These are phyloP conservation scores for Lepiota subincarnata DNA, from an alignment of 768 basidiomycete species.

Conservation along the genomic window DNA sequence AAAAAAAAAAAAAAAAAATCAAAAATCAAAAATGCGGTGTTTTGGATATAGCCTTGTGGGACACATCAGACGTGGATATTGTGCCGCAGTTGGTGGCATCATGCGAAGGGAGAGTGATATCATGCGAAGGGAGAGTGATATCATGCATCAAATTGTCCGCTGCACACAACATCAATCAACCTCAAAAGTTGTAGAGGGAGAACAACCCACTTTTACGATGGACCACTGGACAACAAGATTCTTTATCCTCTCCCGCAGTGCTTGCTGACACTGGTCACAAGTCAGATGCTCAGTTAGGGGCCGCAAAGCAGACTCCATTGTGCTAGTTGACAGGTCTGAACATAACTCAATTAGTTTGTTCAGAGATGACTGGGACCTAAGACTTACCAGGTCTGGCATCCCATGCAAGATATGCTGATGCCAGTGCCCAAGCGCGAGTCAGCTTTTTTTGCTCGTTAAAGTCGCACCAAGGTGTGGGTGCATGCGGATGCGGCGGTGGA, in stretches of 20 bases:
- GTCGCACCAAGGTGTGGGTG: constrained; percentile 66
- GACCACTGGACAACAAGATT: constrained; percentile 74
- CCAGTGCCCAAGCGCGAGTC: constrained; percentile 78
- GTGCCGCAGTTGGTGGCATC: too few relatives aligned
- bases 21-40: too few relatives aligned
- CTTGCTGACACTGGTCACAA: constrained; percentile 64
- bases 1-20: too few relatives aligned
- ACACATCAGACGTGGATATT: too few relatives aligned
- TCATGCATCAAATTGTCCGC: constrained; percentile 50
- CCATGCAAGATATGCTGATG: constrained; percentile 81
- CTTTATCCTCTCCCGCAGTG: constrained; percentile 63
- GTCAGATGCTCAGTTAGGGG: constrained; percentile 66
- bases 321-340: constrained; percentile 66
- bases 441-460: constrained; percentile 75
- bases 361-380: background rate
- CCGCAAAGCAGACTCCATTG: constrained; percentile 68
- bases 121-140: too few relatives aligned
- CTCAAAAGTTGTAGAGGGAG: constrained; percentile 2
- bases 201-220: constrained; percentile 57
- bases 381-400: constrained; percentile 71
- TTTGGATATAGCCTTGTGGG: too few relatives aligned
- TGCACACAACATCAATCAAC: constrained; percentile 19
- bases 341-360: constrained; percentile 13
- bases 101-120: too few relatives aligned
- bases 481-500: constrained; percentile 70